Conservation (phyloP, 192 early-diverging fungal species). For the Entomortierella chlamydospora region DNA sequence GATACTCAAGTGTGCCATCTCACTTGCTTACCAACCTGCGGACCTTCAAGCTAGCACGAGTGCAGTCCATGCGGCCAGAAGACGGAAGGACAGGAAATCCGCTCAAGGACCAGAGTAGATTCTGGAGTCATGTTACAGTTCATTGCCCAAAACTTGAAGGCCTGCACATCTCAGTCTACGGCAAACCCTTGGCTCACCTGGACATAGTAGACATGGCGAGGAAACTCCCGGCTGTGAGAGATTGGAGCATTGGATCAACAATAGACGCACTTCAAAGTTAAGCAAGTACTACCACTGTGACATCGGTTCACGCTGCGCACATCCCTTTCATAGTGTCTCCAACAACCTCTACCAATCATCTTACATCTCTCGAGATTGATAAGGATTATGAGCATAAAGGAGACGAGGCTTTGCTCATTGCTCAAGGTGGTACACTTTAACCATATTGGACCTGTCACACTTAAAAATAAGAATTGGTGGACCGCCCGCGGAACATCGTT, state of each 20-base stretch:
- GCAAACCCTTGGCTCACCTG: neutral
- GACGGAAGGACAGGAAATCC: neutral
- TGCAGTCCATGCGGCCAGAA: neutral
- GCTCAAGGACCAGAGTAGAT: neutral
- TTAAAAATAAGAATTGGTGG: too few relatives aligned
- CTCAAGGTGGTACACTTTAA: too few relatives aligned
- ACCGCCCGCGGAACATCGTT: too few relatives aligned
- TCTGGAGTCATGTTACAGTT: neutral
- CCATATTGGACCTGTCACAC: too few relatives aligned
- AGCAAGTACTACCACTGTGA: too few relatives aligned
- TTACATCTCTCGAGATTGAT: neutral
- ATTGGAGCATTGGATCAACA: neutral
- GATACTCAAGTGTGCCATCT: neutral
- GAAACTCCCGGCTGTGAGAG: neutral
- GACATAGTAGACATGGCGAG: neutral
- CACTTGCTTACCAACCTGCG: neutral
- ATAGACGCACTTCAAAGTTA: neutral
- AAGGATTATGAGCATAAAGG: too few relatives aligned
- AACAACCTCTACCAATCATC: neutral
- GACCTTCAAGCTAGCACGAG: neutral
- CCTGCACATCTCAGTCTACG: neutral
- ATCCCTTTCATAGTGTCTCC: neutral
- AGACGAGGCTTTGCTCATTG: too few relatives aligned
- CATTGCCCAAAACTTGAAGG: neutral
- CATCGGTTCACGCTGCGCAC: neutral